Conservation (phyloP, 441 rosid genomes). For the Manihot esculenta region DNA sequence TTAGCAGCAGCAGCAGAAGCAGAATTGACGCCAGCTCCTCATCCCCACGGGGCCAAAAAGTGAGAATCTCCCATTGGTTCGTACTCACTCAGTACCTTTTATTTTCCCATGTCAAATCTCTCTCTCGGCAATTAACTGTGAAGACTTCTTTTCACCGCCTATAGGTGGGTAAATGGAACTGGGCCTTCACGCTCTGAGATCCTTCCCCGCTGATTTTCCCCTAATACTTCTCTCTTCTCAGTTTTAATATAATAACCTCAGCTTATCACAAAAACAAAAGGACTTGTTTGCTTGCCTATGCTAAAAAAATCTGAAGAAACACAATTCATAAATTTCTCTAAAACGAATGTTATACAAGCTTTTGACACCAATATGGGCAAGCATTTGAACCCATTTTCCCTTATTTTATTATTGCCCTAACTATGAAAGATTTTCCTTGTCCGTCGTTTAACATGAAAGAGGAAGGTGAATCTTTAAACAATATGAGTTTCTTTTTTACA, state of each 20-base stretch:
- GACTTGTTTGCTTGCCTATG: background rate
- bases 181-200: no score
- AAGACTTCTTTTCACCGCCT: background rate
- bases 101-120: conserved; percentile 18
- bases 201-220: no score
- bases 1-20: conserved; percentile 30
- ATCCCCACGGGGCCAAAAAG: conserved; percentile 23
- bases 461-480: background rate
- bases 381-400: conserved; percentile 4
- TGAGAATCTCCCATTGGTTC: conserved; percentile 46
- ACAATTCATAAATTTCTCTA: background rate
- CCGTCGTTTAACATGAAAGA: no score
- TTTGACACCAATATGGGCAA: background rate
- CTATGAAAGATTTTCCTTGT: background rate
- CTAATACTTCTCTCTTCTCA: no score
- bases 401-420: background rate
- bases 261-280: background rate
- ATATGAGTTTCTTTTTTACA: conserved; percentile 26
- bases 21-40: conserved; percentile 21
- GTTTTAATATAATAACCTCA: no score
- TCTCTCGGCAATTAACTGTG: background rate
- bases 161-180: no score
- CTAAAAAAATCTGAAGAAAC: background rate
- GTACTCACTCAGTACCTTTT: conserved; percentile 12
- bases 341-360: background rate